Percentiles rank a stretch among this genome's conserved stretches.
These are phyloP conservation scores for Capsicum rhomboideum DNA, from an alignment of 257 asterid species.

Conservation along the genomic window DNA sequence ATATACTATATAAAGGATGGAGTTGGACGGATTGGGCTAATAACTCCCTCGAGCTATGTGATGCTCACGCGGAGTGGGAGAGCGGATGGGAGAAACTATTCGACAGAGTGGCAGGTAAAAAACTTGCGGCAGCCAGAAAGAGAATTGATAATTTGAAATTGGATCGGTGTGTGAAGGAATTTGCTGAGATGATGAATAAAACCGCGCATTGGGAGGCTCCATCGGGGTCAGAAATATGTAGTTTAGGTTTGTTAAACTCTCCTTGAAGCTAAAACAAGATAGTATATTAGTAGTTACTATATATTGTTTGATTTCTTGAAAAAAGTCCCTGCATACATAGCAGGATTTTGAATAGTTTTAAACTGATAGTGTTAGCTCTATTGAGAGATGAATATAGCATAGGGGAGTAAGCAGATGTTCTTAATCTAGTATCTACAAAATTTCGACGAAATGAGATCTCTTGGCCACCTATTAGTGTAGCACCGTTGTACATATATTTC, in stretches of 20 bases:
- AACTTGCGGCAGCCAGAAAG: constrained; percentile 38
- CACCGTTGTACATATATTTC: neutral
- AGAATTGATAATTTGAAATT: constrained; percentile 29
- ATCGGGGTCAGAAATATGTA: constrained; percentile 40
- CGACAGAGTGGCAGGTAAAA: constrained; percentile 44
- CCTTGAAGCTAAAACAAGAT: neutral
- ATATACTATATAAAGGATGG: constrained; percentile 43
- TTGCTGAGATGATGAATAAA: constrained; percentile 45
- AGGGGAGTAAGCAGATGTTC: neutral
- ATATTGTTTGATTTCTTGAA: neutral
- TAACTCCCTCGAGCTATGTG: constrained; percentile 47
- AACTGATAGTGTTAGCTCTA: neutral
- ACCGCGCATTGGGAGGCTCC: constrained; percentile 68
- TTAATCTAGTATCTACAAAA: neutral
- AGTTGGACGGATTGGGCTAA: constrained; percentile 89
- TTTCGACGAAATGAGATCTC: too few species aligned
- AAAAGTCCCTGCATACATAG: neutral
- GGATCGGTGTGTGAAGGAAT: constrained; percentile 45
- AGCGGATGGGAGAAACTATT: constrained; percentile 60
- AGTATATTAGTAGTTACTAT: neutral
- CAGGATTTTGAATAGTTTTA: neutral
- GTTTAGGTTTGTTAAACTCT: constrained; percentile 26
- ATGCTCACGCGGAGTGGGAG: constrained; percentile 75
- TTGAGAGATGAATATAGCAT: neutral
- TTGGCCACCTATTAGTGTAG: neutral